These are phyloP conservation scores for Boehmeria nivea DNA, from an alignment of 306 rosid genomes.

Conservation along the genomic window DNA sequence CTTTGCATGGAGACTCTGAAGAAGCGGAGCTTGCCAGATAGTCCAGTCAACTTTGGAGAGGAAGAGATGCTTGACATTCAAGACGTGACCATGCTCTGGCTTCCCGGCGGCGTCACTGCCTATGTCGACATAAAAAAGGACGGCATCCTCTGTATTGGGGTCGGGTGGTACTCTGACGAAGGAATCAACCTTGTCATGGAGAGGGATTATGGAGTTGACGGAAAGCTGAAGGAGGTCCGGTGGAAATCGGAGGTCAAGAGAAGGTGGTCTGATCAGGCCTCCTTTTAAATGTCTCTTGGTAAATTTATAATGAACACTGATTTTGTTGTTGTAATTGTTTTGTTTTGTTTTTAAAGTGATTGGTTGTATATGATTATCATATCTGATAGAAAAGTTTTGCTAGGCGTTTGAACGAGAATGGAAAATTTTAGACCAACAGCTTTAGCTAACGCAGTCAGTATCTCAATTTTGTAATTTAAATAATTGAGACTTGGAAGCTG, in stretches of 20 bases:
- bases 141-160: constrained; percentile 84
- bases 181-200: constrained; percentile 95
- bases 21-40: constrained; percentile 60
- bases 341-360: too few relatives aligned
- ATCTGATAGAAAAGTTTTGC: too few relatives aligned
- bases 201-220: constrained; percentile 90
- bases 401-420: too few relatives aligned
- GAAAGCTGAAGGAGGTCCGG: constrained; percentile 77
- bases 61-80: constrained; percentile 77
- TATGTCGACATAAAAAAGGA: constrained; percentile 72
- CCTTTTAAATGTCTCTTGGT: constrained; percentile 19
- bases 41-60: constrained; percentile 54
- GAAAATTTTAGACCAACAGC: too few relatives aligned
- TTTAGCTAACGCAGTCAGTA: too few relatives aligned
- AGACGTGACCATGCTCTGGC: constrained; percentile 78
- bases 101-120: constrained; percentile 79
- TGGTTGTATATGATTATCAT: too few relatives aligned
- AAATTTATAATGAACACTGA: too few relatives aligned
- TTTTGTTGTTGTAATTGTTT: too few relatives aligned
- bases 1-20: constrained; percentile 73
- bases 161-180: constrained; percentile 93
- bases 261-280: constrained; percentile 60
- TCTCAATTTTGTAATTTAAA: too few relatives aligned
- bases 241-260: constrained; percentile 74
- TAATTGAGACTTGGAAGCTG: too few relatives aligned